Base-by-base conservation (phyloP, 306 rosid species). In the Castanea crenata region DNA sequence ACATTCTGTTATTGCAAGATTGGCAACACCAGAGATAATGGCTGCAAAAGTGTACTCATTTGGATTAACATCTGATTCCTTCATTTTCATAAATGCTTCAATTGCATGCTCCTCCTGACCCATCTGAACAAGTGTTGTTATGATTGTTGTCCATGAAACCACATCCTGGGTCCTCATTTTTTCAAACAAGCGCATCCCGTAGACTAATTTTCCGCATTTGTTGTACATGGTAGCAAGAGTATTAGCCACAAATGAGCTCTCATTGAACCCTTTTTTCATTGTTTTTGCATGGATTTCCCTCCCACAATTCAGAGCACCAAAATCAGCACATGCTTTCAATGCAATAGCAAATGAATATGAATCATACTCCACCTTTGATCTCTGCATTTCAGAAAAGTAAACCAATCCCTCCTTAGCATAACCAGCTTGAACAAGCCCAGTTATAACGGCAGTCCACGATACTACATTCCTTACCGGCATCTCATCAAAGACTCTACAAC, bases 71-170 rank as follows among this genome's bases (percentile, higher is more conserved):
- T 87, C 67, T 58, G 90, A 86, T 73, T 81, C 86, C 72, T 76
- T 74, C 98, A 93, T 91, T 78, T 77, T 89, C 78, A 56, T 83
- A 86, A 88, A 91, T 13, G 89, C 89, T 75, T 81, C 82, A 73
- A 93, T 73, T 49, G 90, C 93, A 64, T 75, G 38, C 73, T 86
- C 87, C 81, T 88, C 92, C 74, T 81, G 85, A 59, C 92, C 93
- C 77, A 74, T 83, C 74, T 91, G 90, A 44, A 77, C 75, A 61
- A 82, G 85, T 1, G 91, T 74, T 3, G 88, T 81, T 46, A 92
- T 88, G 73, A 91, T 83, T 77, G 84, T 85, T 46, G 90, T 94
- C 98, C 98, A 94, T 7, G 94, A 92, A 84, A 90, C 97, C n/a
- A 94, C 91, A 73, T 93, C 92, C 2, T 77, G 91, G 32, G 67